Conservation (phyloP, 2,329 filamentous ascomycete genomes). For the Lomentospora prolificans region DNA sequence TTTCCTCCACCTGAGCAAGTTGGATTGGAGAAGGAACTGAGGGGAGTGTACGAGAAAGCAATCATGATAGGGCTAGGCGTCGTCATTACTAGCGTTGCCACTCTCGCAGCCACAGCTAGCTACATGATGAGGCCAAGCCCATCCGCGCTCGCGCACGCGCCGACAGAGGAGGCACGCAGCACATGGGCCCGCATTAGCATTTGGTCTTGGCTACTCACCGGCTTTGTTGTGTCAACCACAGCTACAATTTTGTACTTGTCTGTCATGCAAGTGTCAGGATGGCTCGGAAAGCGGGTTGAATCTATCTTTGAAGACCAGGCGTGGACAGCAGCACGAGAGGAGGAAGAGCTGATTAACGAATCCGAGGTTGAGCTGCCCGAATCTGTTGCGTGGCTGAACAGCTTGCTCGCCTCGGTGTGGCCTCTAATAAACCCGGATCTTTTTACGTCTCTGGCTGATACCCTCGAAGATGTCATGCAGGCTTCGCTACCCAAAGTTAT, state of each 20-base stretch:
- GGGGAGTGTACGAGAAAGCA: neutral
- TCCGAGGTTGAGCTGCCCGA: constrained; percentile 4
- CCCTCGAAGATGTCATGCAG: constrained; percentile 79
- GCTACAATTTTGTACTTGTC: neutral
- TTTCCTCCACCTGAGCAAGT: neutral
- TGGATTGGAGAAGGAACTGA: neutral
- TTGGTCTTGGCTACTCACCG: neutral
- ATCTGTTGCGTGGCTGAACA: constrained; percentile 68
- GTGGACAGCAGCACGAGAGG: constrained; percentile 1
- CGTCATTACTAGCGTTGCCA: neutral
- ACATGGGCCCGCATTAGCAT: no score
- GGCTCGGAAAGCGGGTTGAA: neutral
- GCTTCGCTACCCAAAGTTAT: constrained; percentile 85
- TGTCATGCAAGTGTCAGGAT: neutral
- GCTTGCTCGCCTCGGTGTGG: constrained; percentile 75
- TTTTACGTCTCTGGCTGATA: constrained; percentile 87
- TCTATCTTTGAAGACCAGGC: neutral
- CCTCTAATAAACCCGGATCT: constrained; percentile 90
- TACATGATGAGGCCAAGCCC: neutral
- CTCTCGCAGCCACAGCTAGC: neutral
- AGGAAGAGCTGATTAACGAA: neutral
- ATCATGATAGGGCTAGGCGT: neutral
- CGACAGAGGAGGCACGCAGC: no score
- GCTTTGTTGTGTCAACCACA: neutral
- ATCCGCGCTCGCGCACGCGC: neutral